Conservation (phyloP, 768 basidiomycete genomes). For the Mycena latifolia region DNA sequence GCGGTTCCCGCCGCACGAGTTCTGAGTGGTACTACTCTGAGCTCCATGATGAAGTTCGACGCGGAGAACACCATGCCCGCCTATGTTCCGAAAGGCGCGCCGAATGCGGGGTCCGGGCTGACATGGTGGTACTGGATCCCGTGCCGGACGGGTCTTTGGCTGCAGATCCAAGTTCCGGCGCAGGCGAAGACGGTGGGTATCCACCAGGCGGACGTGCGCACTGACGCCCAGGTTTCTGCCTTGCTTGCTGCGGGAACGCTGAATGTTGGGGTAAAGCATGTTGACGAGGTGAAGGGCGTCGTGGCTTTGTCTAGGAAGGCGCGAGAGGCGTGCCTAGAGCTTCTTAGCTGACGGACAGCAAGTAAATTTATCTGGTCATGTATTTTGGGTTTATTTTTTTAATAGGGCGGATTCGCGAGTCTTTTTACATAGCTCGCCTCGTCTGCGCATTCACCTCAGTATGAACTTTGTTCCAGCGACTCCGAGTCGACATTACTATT, state of each 20-base stretch:
- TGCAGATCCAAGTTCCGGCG: conserved; percentile 28
- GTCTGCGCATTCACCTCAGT: too few relatives aligned
- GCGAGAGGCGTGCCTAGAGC: conserved; percentile 9
- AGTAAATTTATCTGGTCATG: too few relatives aligned
- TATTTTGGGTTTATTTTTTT: too few relatives aligned
- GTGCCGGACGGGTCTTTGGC: conserved; percentile 36
- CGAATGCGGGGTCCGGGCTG: conserved; percentile 32
- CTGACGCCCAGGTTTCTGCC: conserved; percentile 1
- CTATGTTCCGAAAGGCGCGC: conserved; percentile 38
- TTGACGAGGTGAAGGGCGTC: conserved; percentile 1
- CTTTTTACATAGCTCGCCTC: too few relatives aligned
- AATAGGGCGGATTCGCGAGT: too few relatives aligned
- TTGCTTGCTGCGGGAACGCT: background rate
- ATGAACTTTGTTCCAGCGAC: too few relatives aligned
- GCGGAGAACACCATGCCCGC: background rate
- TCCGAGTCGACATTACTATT: too few relatives aligned
- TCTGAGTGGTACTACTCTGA: background rate
- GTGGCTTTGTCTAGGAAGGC: conserved; percentile 9
- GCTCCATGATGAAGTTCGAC: conserved; percentile 5
- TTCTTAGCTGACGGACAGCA: conserved; percentile 2
- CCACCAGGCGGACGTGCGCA: conserved; percentile 3
- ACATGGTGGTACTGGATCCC: conserved; percentile 46
- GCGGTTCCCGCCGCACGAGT: conserved; percentile 37
- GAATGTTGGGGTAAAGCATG: conserved; percentile 5
- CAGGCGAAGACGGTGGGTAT: background rate